These are phyloP conservation scores for Mytilinidion resinicola DNA, from an alignment of 495 filamentous ascomycete species.

Conservation along the genomic window DNA sequence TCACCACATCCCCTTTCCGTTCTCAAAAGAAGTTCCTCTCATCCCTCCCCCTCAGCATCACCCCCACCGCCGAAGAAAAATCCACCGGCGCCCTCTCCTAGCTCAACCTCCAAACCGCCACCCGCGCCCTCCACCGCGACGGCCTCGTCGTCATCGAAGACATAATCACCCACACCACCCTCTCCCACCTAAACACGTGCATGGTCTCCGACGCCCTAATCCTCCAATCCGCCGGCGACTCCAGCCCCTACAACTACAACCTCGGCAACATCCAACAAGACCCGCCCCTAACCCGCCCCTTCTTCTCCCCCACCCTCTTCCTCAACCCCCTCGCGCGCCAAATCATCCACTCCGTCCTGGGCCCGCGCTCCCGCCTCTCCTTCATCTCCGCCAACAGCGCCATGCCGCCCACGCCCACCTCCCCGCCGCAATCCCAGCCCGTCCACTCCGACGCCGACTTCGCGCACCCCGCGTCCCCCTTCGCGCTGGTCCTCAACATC, in stretches of 20 bases:
- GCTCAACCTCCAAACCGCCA: constrained; percentile 46
- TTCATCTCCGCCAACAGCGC: constrained; percentile 52
- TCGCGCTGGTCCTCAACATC: constrained; percentile 51
- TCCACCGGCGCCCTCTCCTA: constrained; percentile 11
- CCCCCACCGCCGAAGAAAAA: background rate
- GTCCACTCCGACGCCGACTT: constrained; percentile 55
- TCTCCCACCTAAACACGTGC: constrained; percentile 46
- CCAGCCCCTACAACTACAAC: constrained; percentile 46
- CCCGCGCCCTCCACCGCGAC: constrained; percentile 45
- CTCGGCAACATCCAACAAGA: constrained; percentile 53
- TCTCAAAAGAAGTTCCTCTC: constrained; percentile 9
- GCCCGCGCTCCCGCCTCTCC: constrained; percentile 43
- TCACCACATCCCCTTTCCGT: background rate
- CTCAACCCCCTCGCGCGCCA: constrained; percentile 45
- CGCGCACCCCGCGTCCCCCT: constrained; percentile 47
- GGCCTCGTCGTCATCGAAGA: constrained; percentile 55
- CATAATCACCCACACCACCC: constrained; percentile 38
- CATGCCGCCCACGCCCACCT: constrained; percentile 41
- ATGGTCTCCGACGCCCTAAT: constrained; percentile 47
- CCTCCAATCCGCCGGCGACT: constrained; percentile 39
- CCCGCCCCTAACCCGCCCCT: constrained; percentile 35
- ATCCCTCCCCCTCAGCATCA: constrained; percentile 12
- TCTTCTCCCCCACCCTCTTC: constrained; percentile 12
- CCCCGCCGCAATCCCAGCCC: constrained; percentile 42
- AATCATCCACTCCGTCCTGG: constrained; percentile 45